phyloP scores from a whole-genome alignment of 2,329 filamentous ascomycete genomes.

The Apiospora marii region DNA sequence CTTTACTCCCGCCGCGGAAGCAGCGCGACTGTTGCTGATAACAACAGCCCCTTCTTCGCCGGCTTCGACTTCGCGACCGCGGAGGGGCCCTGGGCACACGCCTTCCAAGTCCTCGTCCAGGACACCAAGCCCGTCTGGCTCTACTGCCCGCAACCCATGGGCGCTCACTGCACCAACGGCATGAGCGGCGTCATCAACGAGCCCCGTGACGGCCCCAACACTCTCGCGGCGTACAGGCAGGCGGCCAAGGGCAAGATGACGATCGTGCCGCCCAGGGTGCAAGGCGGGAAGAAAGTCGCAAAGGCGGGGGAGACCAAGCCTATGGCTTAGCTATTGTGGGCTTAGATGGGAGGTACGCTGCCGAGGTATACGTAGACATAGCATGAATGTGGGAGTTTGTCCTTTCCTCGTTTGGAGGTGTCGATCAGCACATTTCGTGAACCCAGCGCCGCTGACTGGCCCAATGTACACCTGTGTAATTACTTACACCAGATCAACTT shows the following conservation, averaged over 20 bases:
- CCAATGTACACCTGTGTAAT: background rate
- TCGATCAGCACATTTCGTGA: background rate
- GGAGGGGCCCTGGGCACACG: slow-evolving; percentile 9
- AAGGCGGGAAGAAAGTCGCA: slow-evolving; percentile 41
- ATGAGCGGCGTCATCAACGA: slow-evolving; percentile 28
- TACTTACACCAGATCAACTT: background rate
- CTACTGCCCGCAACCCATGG: slow-evolving; percentile 34
- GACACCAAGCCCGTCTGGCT: slow-evolving; percentile 27
- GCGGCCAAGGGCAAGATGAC: slow-evolving; percentile 44
- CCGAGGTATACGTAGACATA: background rate
- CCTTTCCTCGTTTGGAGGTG: background rate
- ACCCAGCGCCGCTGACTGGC: background rate
- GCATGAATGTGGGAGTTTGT: background rate
- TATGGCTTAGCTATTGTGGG: background rate
- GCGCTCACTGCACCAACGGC: slow-evolving; percentile 27
- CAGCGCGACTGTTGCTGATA: no score
- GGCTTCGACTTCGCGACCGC: slow-evolving; percentile 26
- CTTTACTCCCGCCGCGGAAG: background rate
- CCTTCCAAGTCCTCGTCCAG: slow-evolving; percentile 27
- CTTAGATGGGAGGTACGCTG: background rate
- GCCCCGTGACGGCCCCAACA: slow-evolving; percentile 46
- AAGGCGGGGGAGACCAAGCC: background rate
- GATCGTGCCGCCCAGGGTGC: slow-evolving; percentile 41
- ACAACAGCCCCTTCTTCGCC: slow-evolving; percentile 24
- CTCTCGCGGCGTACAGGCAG: slow-evolving; percentile 47